These are phyloP conservation scores for Hibiscus mutabilis DNA, from an alignment of 345 rosid genomes.

Conservation along the genomic window DNA sequence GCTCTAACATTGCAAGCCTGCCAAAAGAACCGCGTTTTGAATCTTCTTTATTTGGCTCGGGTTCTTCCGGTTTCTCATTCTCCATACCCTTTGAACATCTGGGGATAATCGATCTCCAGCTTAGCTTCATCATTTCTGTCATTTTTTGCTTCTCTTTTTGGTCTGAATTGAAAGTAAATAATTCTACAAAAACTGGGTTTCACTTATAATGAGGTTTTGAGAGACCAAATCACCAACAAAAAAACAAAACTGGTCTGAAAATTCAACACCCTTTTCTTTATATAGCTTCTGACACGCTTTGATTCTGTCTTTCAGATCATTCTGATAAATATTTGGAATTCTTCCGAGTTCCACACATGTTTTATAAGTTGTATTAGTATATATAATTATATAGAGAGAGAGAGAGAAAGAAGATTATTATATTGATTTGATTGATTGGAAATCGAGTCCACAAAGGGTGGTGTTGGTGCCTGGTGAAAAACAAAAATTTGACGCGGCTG, in stretches of 20 bases:
- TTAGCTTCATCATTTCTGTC: constrained; percentile 19
- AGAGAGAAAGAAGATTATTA: too few species aligned
- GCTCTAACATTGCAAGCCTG: constrained; percentile 48
- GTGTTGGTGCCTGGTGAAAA: too few species aligned
- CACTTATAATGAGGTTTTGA: neutral
- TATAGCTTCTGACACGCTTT: constrained; percentile 2
- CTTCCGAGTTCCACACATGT: neutral
- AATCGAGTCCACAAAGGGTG: neutral
- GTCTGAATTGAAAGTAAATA: too few species aligned
- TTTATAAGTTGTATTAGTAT: neutral
- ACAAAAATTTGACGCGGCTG: constrained; percentile 18
- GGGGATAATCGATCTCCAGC: constrained; percentile 47
- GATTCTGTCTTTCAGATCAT: constrained; percentile 6
- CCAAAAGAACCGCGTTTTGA: constrained; percentile 47
- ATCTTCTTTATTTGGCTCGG: constrained; percentile 29
- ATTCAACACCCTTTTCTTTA: constrained; percentile 1
- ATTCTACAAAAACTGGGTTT: too few species aligned
- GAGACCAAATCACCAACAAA: neutral
- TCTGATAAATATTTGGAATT: neutral
- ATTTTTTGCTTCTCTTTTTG: too few species aligned
- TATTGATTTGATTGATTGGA: too few species aligned
- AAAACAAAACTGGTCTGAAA: constrained; percentile 10
- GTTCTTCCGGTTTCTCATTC: neutral
- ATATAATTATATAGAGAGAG: too few species aligned
- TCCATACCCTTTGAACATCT: constrained; percentile 38